These are phyloP conservation scores for Kuraishia ogatae DNA, from an alignment of 805 yeast genomes.

Conservation along the genomic window DNA sequence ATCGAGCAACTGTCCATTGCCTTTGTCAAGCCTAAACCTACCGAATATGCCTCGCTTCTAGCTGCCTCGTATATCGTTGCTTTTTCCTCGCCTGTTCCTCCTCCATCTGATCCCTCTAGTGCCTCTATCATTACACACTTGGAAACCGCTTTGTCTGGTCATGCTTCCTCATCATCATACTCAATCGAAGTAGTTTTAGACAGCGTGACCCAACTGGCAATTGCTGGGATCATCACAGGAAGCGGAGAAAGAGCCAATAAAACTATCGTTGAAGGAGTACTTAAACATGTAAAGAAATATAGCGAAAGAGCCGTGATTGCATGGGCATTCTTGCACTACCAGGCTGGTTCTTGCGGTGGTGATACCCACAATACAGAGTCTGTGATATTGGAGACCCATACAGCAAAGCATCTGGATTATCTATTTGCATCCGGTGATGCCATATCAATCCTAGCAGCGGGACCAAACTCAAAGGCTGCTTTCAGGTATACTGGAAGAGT, in stretches of 20 bases:
- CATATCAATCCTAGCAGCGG: slow-evolving; percentile 57
- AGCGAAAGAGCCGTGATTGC: slow-evolving; percentile 54
- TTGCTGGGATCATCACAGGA: not conserved
- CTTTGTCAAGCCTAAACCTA: not conserved
- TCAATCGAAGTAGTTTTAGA: not conserved
- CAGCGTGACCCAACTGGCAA: not conserved
- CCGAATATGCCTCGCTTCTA: not conserved
- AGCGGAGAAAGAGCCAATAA: not conserved
- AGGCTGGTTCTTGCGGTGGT: slow-evolving; percentile 7
- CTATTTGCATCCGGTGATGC: slow-evolving; percentile 83
- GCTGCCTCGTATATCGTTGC: not conserved
- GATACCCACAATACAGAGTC: slow-evolving; percentile 26
- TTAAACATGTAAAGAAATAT: slow-evolving; percentile 33
- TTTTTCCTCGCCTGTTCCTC: no score
- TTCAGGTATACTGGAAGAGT: slow-evolving; percentile 43
- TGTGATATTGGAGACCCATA: slow-evolving; percentile 46
- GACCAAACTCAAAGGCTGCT: slow-evolving; percentile 62
- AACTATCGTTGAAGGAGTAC: not conserved
- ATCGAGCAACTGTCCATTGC: no score
- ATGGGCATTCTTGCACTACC: slow-evolving; percentile 45
- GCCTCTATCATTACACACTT: not conserved
- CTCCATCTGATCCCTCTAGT: not conserved
- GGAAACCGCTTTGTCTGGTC: not conserved
- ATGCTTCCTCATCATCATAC: not conserved
- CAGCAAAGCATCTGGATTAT: slow-evolving; percentile 65